These are phyloP conservation scores for Aspergillus heteromorphus DNA, from an alignment of 495 filamentous ascomycete species.

Conservation along the genomic window DNA sequence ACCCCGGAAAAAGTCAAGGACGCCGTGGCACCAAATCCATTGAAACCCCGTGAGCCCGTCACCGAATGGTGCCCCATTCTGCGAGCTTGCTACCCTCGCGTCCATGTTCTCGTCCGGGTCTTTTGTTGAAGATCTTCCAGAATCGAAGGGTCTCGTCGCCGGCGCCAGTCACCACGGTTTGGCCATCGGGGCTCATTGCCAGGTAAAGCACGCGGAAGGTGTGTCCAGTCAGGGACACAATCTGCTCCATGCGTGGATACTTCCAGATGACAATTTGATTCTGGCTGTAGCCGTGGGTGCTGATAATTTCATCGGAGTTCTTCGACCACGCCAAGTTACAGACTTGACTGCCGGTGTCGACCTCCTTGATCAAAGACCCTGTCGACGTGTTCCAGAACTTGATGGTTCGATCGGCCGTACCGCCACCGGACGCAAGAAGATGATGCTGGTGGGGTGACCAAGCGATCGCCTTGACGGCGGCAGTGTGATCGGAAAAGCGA, in stretches of 20 bases:
- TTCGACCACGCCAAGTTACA: constrained; percentile 95
- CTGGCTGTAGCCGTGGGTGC: constrained; percentile 94
- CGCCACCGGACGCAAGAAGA: constrained; percentile 90
- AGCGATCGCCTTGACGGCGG: constrained; percentile 96
- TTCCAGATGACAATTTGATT: constrained; percentile 99
- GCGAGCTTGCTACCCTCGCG: constrained; percentile 53
- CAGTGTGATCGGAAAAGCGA: constrained; percentile 88
- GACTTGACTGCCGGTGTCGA: constrained; percentile 94
- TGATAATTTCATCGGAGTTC: constrained; percentile 94
- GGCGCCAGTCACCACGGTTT: constrained; percentile 89
- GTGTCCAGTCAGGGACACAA: constrained; percentile 89
- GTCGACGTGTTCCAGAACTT: constrained; percentile 95
- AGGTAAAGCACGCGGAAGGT: constrained; percentile 95
- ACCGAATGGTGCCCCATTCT: constrained; percentile 70
- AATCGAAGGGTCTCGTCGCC: constrained; percentile 94
- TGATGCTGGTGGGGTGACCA: constrained; percentile 96
- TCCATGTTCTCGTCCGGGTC: constrained; percentile 48
- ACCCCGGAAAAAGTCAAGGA: constrained; percentile 12
- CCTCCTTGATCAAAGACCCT: constrained; percentile 69
- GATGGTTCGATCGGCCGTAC: constrained; percentile 90
- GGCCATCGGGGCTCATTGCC: constrained; percentile 93
- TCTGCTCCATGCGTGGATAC: constrained; percentile 94
- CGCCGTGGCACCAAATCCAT: constrained; percentile 7
- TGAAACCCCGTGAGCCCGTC: constrained; percentile 16
- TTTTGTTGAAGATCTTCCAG: constrained; percentile 88